Percentiles rank a stretch among this genome's conserved stretches.
Conservation (phyloP, 805 yeast species). For the Pichia eremophila region DNA sequence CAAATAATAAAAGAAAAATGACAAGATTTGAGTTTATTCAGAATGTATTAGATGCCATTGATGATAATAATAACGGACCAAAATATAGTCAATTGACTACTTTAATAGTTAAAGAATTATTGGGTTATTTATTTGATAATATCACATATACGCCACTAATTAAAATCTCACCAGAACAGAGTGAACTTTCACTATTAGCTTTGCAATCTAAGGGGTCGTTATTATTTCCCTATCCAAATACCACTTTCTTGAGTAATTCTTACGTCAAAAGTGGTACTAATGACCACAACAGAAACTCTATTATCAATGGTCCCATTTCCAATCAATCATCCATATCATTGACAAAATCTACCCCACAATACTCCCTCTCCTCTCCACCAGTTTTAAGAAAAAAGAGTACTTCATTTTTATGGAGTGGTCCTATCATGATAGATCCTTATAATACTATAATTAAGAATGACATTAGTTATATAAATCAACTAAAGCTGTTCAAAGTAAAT, state of each 20-base stretch:
- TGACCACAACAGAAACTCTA: slow-evolving; percentile 4
- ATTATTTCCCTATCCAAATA: slow-evolving; percentile 23
- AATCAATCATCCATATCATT: slow-evolving; percentile 2
- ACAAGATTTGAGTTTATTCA: slow-evolving; percentile 50
- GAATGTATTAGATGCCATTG: slow-evolving; percentile 22
- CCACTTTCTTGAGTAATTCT: slow-evolving; percentile 10
- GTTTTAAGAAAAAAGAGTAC: slow-evolving; percentile 20
- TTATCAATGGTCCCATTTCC: slow-evolving; percentile 4
- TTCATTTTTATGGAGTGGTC: slow-evolving; percentile 21
- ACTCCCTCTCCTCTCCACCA: slow-evolving; percentile 2
- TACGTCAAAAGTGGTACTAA: not conserved
- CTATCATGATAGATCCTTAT: slow-evolving; percentile 27
- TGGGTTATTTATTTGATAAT: slow-evolving; percentile 59
- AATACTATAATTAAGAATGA: slow-evolving; percentile 25
- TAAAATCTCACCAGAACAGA: slow-evolving; percentile 25
- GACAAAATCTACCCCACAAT: not conserved
- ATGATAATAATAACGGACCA: slow-evolving; percentile 10
- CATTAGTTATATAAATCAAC: slow-evolving; percentile 11
- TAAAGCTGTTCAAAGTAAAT: slow-evolving; percentile 5
- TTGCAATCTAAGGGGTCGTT: slow-evolving; percentile 6
- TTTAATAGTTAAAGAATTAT: slow-evolving; percentile 31
- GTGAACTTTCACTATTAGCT: slow-evolving; percentile 15
- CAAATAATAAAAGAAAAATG: slow-evolving; percentile 60
- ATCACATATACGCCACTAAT: slow-evolving; percentile 51
- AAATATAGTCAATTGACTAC: slow-evolving; percentile 17